A percentile compares a stretch with the other conserved stretches of the same genome.
phyloP scores from a whole-genome alignment of 345 rosid genomes.

The Syzygium grande region DNA sequence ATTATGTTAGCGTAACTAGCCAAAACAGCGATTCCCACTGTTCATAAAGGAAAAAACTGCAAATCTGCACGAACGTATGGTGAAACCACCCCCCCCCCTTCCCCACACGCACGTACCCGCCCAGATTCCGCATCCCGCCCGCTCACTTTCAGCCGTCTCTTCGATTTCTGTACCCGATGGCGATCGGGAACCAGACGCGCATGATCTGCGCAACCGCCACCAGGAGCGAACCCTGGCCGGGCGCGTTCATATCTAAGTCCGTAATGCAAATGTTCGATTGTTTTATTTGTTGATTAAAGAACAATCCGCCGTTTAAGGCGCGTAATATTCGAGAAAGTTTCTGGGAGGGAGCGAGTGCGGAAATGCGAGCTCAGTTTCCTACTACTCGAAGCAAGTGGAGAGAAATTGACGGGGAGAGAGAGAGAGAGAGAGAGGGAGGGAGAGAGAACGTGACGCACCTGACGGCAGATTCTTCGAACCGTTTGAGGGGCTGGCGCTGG shows the following conservation, averaged over 20 bases:
- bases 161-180: background rate
- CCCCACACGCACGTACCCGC: background rate
- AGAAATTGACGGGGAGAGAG: background rate
- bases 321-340: background rate
- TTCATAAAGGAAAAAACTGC: background rate
- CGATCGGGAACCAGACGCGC: background rate
- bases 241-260: background rate
- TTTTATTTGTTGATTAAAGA: background rate
- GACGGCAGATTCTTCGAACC: constrained; percentile 81
- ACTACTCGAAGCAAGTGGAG: background rate
- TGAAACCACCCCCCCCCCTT: background rate
- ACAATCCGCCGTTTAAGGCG: background rate
- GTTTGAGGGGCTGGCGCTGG: constrained; percentile 66
- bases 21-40: background rate
- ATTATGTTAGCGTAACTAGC: background rate
- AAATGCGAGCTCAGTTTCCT: background rate
- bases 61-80: background rate
- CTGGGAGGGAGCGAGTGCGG: background rate
- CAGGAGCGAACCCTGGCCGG: background rate
- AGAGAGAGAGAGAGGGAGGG: background rate
- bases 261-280: background rate
- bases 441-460: constrained; percentile 37
- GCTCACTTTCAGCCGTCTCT: background rate
- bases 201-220: background rate
- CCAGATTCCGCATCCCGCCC: background rate